Evolutionary conservation across 169 alveolate species (phyloP).

Genomic region (Besnoitia besnoiti): DNA sequence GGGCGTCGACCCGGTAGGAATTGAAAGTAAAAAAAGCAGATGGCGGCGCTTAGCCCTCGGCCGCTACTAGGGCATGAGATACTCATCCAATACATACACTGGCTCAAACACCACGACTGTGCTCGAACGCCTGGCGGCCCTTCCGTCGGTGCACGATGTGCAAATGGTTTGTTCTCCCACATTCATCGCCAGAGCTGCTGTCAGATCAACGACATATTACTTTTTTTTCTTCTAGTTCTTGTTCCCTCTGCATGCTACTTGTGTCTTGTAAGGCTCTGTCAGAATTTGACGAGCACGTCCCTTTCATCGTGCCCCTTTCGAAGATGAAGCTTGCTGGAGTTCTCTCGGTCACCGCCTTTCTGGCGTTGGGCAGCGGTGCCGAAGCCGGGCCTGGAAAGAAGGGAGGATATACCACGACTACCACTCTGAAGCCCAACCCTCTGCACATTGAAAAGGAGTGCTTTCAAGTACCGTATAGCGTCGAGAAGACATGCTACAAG

Average conservation of each 20-base stretch:
- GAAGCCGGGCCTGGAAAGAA: constrained; percentile 19
- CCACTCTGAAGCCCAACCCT: constrained; percentile 4
- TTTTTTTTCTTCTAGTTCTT: not conserved
- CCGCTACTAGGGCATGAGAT: no score
- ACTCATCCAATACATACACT: no score
- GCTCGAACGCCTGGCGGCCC: no score
- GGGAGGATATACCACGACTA: constrained; percentile 14
- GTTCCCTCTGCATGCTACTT: not conserved
- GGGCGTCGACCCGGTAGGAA: no score
- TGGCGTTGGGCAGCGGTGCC: not conserved
- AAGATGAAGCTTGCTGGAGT: constrained; percentile 4
- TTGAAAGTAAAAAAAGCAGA: no score
- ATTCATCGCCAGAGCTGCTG: no score
- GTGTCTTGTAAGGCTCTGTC: not conserved
- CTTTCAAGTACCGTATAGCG: constrained; percentile 58
- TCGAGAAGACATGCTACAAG: constrained; percentile 63
- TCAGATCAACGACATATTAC: no score
- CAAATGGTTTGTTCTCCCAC: no score
- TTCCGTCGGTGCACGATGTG: no score
- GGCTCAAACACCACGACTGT: no score
- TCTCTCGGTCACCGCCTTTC: not conserved
- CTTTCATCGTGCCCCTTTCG: not conserved
- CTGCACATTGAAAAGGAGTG: constrained; percentile 50
- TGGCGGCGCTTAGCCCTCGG: no score
- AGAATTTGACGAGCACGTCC: constrained; percentile 1